Evolutionary conservation across 2,329 filamentous ascomycete species (phyloP).

Genomic region (Neocatenulostroma microsporum): DNA sequence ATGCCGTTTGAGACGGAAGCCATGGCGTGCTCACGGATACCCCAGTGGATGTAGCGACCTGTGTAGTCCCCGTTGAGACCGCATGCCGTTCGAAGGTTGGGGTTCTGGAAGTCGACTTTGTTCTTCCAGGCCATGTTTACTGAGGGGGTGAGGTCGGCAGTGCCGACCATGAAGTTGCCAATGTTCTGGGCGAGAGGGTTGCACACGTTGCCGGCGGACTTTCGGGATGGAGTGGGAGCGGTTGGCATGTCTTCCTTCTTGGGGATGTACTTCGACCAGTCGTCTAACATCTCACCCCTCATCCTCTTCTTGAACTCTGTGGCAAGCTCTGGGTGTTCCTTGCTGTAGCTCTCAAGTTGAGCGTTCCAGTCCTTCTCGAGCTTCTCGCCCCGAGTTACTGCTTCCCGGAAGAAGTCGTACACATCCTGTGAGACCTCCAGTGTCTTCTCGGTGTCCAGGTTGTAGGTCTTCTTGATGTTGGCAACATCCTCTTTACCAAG

Average conservation of each 20-base stretch:
- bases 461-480: constrained; percentile 45
- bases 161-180: too few relatives aligned
- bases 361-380: constrained; percentile 44
- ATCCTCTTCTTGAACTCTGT: constrained; percentile 44
- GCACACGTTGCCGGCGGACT: constrained; percentile 42
- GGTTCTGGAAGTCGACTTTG: constrained; percentile 45
- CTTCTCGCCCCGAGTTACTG: constrained; percentile 39
- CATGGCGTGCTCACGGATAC: constrained; percentile 56
- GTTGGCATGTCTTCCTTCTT: constrained; percentile 39
- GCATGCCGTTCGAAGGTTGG: constrained; percentile 27
- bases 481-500: constrained; percentile 49
- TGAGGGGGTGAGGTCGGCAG: too few relatives aligned
- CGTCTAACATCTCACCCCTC: constrained; percentile 39
- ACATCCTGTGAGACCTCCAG: constrained; percentile 38
- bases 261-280: constrained; percentile 47
- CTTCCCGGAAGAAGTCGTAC: constrained; percentile 46
- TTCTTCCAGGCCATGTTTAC: constrained; percentile 33
- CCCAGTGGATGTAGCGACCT: constrained; percentile 48
- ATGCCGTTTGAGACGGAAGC: constrained; percentile 39
- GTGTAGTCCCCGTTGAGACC: constrained; percentile 49
- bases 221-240: constrained; percentile 43
- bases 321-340: constrained; percentile 43
- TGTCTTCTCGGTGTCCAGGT: constrained; percentile 40
- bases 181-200: too few relatives aligned
- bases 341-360: constrained; percentile 37